Evolutionary conservation across 2,329 filamentous ascomycete species (phyloP), one percentile per base, ranked within the genome.

Genomic region (Xylaria sp.): DNA sequence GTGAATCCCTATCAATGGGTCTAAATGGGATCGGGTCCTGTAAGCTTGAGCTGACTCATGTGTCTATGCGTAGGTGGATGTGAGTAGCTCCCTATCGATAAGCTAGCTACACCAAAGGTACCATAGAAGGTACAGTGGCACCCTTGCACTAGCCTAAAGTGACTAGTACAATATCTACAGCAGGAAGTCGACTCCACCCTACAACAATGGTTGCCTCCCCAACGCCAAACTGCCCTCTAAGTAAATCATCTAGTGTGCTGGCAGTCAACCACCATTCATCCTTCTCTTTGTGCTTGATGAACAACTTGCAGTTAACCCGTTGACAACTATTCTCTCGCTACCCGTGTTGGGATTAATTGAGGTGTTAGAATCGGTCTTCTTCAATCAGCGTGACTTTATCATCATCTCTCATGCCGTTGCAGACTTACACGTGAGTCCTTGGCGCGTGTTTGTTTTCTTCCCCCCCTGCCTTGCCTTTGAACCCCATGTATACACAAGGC

Each of bases 141-240:
- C 11, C 9, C 2, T 49, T 15, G 22, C 22, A 27, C 45, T 49
- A 49, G 7, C 45, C 45, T 15, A 27, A 17, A 27, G 4, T 2
- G 13, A 9, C 11, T 22, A 25, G 1, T 11, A 25, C 20, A 22
- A 45, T 22, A 10, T 0, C 29, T 49, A 36, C 38, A 57, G n/a
- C 11, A 13, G 49, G 44, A 47, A 49, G 54, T 45, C 17, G 45
- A 50, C 63, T 60, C 65, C 61, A 63, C 66, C n/a, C 17, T 13
- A 27, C 17, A 3, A 25, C 56, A 9, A 9, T 20, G 60, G 74
- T 76, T 76, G 74, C 74, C 71, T 69, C 70, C 55, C 71, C 74
- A 75, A 76, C 74, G 70, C 61, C 61, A 60, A 53, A 31, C 62
- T 67, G 61, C 66, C 36, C 53, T 59, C 29, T 58, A 59, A 59